Evolutionary conservation across 2,329 filamentous ascomycete genomes (phyloP).

Genomic region (Fusarium torulosum): DNA sequence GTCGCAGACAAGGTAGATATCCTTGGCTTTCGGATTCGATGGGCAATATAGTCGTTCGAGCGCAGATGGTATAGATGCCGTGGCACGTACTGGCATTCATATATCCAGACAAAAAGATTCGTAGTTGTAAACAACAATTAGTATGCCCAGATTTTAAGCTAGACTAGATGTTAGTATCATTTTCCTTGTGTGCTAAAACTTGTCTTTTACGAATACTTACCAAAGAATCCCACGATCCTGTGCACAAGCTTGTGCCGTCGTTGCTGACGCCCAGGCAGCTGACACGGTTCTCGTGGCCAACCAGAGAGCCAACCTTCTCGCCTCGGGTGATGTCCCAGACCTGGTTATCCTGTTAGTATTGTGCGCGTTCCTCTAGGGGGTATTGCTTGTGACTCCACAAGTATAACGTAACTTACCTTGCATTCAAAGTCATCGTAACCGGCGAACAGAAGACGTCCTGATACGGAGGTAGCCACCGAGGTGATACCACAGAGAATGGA

Average conservation of each 20-base stretch:
- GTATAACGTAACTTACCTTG: conserved; percentile 76
- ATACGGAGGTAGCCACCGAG: conserved; percentile 97
- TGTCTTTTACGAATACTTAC: conserved; percentile 67
- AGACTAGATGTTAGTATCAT: conserved; percentile 27
- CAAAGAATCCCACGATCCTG: conserved; percentile 98
- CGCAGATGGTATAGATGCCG: conserved; percentile 49
- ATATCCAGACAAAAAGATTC: conserved; percentile 49
- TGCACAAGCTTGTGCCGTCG: conserved; percentile 98
- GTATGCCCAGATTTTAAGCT: conserved; percentile 93
- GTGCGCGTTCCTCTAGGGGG: neutral
- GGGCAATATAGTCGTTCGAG: conserved; percentile 51
- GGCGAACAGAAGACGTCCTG: conserved; percentile 92
- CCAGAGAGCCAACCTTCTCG: conserved; percentile 95
- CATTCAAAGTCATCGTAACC: conserved; percentile 99
- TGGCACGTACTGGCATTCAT: conserved; percentile 48
- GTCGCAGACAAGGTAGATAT: conserved; percentile 52
- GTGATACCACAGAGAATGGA: conserved; percentile 98
- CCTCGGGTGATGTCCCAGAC: conserved; percentile 98
- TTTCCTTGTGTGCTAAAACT: neutral
- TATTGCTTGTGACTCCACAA: neutral
- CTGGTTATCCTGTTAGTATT: conserved; percentile 60
- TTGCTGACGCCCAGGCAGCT: conserved; percentile 99
- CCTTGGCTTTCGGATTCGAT: conserved; percentile 48
- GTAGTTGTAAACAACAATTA: conserved; percentile 58
- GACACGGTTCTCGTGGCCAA: conserved; percentile 98